Evolutionary conservation across 2,329 filamentous ascomycete genomes (phyloP).

Genomic region (Ceratocystis lukuohia): DNA sequence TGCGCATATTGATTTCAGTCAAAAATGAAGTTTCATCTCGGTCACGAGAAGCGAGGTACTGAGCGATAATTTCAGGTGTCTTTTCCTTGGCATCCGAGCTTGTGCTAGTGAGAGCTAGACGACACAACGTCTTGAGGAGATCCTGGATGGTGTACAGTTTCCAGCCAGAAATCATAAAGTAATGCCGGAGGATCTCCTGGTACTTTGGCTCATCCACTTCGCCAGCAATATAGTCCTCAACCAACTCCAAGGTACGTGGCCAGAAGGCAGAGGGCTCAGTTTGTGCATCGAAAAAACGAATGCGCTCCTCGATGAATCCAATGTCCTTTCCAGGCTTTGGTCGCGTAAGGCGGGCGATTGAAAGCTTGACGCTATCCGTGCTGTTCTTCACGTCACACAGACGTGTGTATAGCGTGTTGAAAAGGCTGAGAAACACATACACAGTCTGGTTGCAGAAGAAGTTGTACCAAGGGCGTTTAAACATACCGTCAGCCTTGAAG

Average conservation of each 20-base stretch:
- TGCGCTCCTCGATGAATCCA: slow-evolving; percentile 64
- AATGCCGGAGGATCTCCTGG: slow-evolving; percentile 81
- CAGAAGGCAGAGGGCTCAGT: slow-evolving; percentile 57
- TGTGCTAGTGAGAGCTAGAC: slow-evolving; percentile 70
- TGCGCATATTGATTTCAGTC: slow-evolving; percentile 77
- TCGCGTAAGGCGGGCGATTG: slow-evolving; percentile 58
- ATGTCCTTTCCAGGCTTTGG: slow-evolving; percentile 73
- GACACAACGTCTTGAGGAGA: slow-evolving; percentile 66
- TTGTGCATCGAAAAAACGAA: slow-evolving; percentile 58
- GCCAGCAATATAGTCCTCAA: slow-evolving; percentile 72
- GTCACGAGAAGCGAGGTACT: slow-evolving; percentile 71
- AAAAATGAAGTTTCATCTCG: slow-evolving; percentile 79
- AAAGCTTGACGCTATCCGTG: slow-evolving; percentile 56
- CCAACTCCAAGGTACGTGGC: slow-evolving; percentile 67
- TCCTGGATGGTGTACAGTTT: slow-evolving; percentile 88
- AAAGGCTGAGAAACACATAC: slow-evolving; percentile 88
- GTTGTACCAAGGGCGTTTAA: slow-evolving; percentile 68
- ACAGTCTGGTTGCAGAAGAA: slow-evolving; percentile 86
- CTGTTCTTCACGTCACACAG: slow-evolving; percentile 72
- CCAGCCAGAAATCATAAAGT: slow-evolving; percentile 84
- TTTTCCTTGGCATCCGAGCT: slow-evolving; percentile 83
- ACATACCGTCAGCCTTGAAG: slow-evolving; percentile 65
- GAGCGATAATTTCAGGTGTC: slow-evolving; percentile 75
- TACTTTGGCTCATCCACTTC: slow-evolving; percentile 72
- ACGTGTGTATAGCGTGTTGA: slow-evolving; percentile 79